Evolutionary conservation across 2,329 filamentous ascomycete species (phyloP), one percentile per base, ranked within the genome.

Genomic region (Clarireedia sp.): DNA sequence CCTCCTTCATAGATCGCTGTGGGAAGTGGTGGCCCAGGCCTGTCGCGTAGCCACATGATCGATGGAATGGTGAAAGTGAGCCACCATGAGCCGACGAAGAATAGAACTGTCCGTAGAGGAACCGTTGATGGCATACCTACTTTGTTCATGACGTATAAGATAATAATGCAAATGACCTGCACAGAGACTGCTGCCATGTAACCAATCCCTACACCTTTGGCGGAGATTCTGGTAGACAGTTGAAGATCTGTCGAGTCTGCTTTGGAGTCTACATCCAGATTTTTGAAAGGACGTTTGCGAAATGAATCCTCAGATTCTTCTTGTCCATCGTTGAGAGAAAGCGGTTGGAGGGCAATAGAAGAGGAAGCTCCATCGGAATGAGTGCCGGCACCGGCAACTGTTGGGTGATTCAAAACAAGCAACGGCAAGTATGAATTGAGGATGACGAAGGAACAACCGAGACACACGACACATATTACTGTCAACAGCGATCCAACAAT

Each of bases 391-490:
- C 40, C 46, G 21, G 57, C 51, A 33, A 61, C 55, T 33, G 50
- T 19, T 0, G 88, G 85, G 69, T 97, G 90, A 65, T 95, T 84
- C 38, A 90, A 81, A 53, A 97, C 92, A 9, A 99, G 79, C 14
- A 97, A 75, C 0, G 94, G 94, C 44, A 99, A 75, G 66, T 96
- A 97, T 0, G 90, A 95, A 73, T 99, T 97, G 46, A 97, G 76
- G 19, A 97, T 78, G 2, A 97, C 94, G 68, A 96, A 96, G 0
- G 90, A 96, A 14, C 91, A 90, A 29, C 94, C 94, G 66, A 96
- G 94, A 43, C 89, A 91, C 0, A 90, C 94, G 67, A 97, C 96
- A 40, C 90, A 89, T 47, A 96, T 75, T 59, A 96, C 88, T 23
- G 91, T 90, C 57, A 96, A 77, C 2, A 96, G 59, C 2, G 87